Percentiles rank a stretch among this genome's conserved stretches.
Conservation (phyloP, 257 asterid genomes). For the Ilex aquifolium region DNA sequence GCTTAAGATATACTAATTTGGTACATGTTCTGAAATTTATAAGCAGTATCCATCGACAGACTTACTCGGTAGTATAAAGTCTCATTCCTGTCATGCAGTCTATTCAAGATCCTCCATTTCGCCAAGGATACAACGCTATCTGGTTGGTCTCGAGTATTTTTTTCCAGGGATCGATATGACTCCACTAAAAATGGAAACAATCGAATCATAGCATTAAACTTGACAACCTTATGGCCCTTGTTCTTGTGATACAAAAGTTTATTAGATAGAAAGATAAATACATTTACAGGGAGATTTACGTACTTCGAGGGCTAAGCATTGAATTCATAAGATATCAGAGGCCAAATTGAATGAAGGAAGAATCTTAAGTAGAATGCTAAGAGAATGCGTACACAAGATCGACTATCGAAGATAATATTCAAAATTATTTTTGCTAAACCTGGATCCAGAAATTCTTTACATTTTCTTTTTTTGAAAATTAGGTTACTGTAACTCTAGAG, state of each 20-base stretch:
- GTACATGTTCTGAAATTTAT: conserved; percentile 7
- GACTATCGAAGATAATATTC: neutral
- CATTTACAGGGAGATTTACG: too few relatives aligned
- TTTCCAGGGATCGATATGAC: conserved; percentile 83
- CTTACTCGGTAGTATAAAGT: conserved; percentile 94
- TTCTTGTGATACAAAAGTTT: neutral
- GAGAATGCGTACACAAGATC: neutral
- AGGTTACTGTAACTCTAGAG: too few relatives aligned
- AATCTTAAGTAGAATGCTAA: too few relatives aligned
- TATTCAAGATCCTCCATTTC: conserved; percentile 96
- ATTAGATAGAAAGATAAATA: too few relatives aligned
- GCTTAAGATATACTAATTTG: conserved; percentile 14
- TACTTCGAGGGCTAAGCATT: too few relatives aligned
- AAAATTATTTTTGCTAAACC: too few relatives aligned
- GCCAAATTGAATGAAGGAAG: neutral
- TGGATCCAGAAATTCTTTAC: too few relatives aligned
- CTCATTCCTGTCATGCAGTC: conserved; percentile 97
- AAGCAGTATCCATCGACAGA: conserved; percentile 15
- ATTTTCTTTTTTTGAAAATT: too few relatives aligned
- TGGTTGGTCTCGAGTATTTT: conserved; percentile 77
- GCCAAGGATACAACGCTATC: conserved; percentile 60
- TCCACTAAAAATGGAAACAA: conserved; percentile 62
- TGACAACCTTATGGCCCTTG: conserved; percentile 9
- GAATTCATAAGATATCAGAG: neutral
- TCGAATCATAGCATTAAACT: conserved; percentile 12